Evolutionary conservation across 176 grass and related monocot genomes (phyloP), one percentile per base, ranked within the genome.

Genomic region (Rhipidocladum racemiflorum): DNA sequence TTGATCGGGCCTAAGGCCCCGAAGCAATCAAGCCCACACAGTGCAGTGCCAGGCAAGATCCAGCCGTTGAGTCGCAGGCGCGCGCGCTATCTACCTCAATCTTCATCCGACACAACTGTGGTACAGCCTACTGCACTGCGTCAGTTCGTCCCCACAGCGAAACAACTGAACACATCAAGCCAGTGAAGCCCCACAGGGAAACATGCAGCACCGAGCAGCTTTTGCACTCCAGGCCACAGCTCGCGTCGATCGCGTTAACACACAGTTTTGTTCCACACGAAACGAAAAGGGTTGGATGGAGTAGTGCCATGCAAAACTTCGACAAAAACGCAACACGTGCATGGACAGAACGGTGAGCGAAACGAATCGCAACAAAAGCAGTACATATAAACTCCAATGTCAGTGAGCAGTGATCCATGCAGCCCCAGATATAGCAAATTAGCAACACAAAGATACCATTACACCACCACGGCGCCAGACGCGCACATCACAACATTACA

Each of bases 401-500:
- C 80, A 32, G 74, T 30, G 61, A 77, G 60, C 79, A 61, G n/a
- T 28, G 77, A 39, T 21, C 3, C 24, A 17, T 27, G 29, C 3
- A 38, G 24, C 24, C n/a, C 55, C 51, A 68, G 29, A 6, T 74
- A 34, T 67, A 25, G 61, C n/a, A 42, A 14, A 59, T 12, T 18
- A 64, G 18, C 9, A n/a, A 28, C 77, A 87, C 43, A 27, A 1
- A 43, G n/a, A 9, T 36, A 74, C 83, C 80, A 87, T 75, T 84
- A 78, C 84, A 83, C 38, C 72, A 68, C 53, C 48, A 49, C 17
- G 81, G 49, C 51, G 18, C 82, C 83, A 77, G 36, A 62, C 36
- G 78, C 72, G 62, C 46, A 35, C 72, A 72, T 82, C 83, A 35
- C 72, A 72, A 78, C 83, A 82, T 90, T 78, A 66, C 68, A 85